Base-by-base conservation (phyloP, 164 flowering plant genomes). In the Berberis vulgaris region DNA sequence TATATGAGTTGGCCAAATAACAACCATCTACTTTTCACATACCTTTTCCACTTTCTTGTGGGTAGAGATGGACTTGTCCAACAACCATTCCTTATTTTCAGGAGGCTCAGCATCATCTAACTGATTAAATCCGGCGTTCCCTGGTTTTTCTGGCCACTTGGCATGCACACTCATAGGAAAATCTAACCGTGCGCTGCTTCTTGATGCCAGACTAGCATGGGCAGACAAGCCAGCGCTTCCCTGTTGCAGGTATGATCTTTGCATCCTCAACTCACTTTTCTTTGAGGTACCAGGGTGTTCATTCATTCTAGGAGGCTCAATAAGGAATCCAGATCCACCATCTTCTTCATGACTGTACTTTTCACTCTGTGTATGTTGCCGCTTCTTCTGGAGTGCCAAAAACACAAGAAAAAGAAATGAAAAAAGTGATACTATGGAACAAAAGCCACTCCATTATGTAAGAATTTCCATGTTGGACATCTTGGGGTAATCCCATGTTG, bases 121-220 rank as follows among this genome's bases (percentile, higher is more conserved):
- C 6, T 69, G 75, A 62, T 71, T 71, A 64, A 72, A 76, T 67
- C 74, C 26, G 26, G 26, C 26, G 26, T 26, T 26, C 26, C 26
- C 26, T 26, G 26, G 67, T 1, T 63, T 60, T 64, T 61, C 77
- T 43, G 68, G 73, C 87, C 83, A 79, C 10, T 81, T 75, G 6
- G 72, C 52, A 67, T 74, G 70, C 26, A 57, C 42, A 60, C 74
- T 67, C 26, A 26, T 26, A 26, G 26, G 26, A 26, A 26, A 26
- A 26, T 26, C 26, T 26, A 26, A 26, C 45, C 65, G 67, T 58
- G 82, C 81, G 68, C 58, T 69, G 47, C 76, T 84, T 68, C 80
- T 79, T 58, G 79, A 82, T 50, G 80, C 82, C n/a, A 85, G 82
- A 66, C 72, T 79, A 49, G 88, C 79, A 62, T 77, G 79, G 69